phyloP scores from a whole-genome alignment of 306 rosid species.

The Sindora glabra region DNA sequence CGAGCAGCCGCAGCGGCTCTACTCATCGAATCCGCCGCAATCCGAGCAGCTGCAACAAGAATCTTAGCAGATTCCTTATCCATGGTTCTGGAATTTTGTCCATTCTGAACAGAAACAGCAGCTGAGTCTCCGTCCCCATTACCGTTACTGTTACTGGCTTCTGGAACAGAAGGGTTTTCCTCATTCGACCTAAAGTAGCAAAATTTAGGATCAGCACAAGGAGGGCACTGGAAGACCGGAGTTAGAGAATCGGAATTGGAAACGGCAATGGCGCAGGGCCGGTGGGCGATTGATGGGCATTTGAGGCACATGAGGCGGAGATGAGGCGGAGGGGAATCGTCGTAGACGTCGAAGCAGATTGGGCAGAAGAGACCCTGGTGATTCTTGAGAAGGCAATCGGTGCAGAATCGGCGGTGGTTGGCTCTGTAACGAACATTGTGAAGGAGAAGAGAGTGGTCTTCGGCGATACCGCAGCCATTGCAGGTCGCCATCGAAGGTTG shows the following conservation, averaged over 20 bases:
- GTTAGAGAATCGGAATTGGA: neutral
- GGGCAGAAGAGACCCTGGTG: constrained; percentile 35
- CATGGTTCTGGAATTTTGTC: neutral
- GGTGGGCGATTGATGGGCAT: constrained; percentile 36
- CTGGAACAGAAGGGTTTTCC: neutral
- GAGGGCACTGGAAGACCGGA: constrained; percentile 24
- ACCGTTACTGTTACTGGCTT: neutral
- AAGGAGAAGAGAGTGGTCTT: neutral
- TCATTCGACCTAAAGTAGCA: constrained; percentile 17
- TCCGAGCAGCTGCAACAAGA: constrained; percentile 40
- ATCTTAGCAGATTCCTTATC: constrained; percentile 25
- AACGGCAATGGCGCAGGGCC: constrained; percentile 1
- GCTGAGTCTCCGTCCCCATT: neutral
- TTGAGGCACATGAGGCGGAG: constrained; percentile 33
- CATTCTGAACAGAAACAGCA: neutral
- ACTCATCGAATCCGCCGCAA: constrained; percentile 36
- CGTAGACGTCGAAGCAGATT: constrained; percentile 22
- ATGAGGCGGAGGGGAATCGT: constrained; percentile 12
- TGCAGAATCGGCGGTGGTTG: constrained; percentile 10
- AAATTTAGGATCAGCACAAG: constrained; percentile 29
- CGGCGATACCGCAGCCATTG: too few relatives aligned
- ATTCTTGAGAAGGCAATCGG: constrained; percentile 34
- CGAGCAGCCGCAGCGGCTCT: constrained; percentile 37
- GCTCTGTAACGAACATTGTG: neutral
- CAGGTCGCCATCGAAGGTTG: too few relatives aligned